Evolutionary conservation across 768 basidiomycete species (phyloP).

Genomic region (Mycena venus): DNA sequence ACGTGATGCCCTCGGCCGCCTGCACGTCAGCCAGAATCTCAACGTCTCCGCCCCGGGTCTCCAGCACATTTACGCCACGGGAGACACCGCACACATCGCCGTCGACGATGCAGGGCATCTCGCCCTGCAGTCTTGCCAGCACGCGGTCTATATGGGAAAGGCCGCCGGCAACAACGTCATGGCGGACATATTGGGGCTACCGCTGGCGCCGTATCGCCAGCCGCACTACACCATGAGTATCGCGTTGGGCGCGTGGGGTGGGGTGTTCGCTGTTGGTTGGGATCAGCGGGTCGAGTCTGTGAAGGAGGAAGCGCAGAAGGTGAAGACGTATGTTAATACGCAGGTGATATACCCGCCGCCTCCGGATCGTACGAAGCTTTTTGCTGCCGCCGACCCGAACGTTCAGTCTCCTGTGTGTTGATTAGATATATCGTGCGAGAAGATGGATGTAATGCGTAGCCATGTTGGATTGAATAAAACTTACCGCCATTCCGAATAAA

Average conservation of each 20-base stretch:
- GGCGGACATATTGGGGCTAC: constrained; percentile 29
- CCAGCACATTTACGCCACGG: constrained; percentile 28
- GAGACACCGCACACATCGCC: constrained; percentile 27
- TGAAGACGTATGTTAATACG: constrained; percentile 32
- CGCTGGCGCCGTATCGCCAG: constrained; percentile 22
- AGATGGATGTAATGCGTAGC: no score
- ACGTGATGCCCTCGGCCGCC: constrained; percentile 29
- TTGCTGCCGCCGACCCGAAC: constrained; percentile 27
- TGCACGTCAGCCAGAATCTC: constrained; percentile 27
- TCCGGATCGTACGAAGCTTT: constrained; percentile 13
- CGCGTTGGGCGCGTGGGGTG: constrained; percentile 33
- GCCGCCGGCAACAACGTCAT: constrained; percentile 35
- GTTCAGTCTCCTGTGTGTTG: not conserved
- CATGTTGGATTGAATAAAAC: no score
- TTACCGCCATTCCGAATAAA: no score
- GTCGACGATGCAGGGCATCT: constrained; percentile 32
- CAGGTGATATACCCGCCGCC: constrained; percentile 33
- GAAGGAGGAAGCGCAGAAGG: constrained; percentile 22
- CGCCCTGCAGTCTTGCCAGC: constrained; percentile 33
- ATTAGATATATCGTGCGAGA: no score
- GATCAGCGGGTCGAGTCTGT: constrained; percentile 14
- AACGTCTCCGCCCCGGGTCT: constrained; percentile 21
- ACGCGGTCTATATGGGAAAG: constrained; percentile 31
- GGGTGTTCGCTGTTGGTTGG: constrained; percentile 31
- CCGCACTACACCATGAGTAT: constrained; percentile 31